A percentile compares a stretch with the other conserved stretches of the same genome.
Conservation (phyloP, 306 rosid species). For the Glycyrrhiza uralensis region DNA sequence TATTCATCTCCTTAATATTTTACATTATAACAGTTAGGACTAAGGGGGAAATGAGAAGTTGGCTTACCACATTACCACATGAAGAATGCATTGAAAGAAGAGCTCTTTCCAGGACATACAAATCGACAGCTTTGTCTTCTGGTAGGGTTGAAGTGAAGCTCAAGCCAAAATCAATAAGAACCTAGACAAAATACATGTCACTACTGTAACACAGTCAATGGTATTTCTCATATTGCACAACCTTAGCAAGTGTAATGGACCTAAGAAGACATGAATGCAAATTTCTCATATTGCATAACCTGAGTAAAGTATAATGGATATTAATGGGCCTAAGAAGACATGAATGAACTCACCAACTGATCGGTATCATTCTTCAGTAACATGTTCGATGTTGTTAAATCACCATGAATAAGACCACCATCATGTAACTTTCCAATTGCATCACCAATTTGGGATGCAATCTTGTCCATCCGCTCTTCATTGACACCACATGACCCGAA, state of each 20-base stretch:
- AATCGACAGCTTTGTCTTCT: conserved; percentile 91
- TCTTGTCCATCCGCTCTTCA: conserved; percentile 45
- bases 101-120: conserved; percentile 89
- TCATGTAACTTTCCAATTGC: conserved; percentile 83
- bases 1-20: neutral
- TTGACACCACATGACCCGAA: conserved; percentile 45
- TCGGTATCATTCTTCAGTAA: conserved; percentile 51
- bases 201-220: conserved; percentile 10
- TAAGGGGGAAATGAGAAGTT: neutral
- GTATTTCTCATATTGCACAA: neutral
- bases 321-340: neutral
- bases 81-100: conserved; percentile 90
- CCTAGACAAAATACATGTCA: conserved; percentile 41
- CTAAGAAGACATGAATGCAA: too few relatives aligned
- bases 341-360: conserved; percentile 57
- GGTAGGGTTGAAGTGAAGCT: conserved; percentile 87
- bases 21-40: neutral
- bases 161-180: conserved; percentile 83
- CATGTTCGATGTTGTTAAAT: conserved; percentile 89
- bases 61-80: conserved; percentile 80
- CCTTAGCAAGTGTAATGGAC: neutral
- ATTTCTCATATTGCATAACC: neutral
- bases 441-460: conserved; percentile 73
- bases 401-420: conserved; percentile 85
- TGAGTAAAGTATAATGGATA: neutral